phyloP scores from a whole-genome alignment of 208 protist species.

The Wallacemonas sp. region DNA sequence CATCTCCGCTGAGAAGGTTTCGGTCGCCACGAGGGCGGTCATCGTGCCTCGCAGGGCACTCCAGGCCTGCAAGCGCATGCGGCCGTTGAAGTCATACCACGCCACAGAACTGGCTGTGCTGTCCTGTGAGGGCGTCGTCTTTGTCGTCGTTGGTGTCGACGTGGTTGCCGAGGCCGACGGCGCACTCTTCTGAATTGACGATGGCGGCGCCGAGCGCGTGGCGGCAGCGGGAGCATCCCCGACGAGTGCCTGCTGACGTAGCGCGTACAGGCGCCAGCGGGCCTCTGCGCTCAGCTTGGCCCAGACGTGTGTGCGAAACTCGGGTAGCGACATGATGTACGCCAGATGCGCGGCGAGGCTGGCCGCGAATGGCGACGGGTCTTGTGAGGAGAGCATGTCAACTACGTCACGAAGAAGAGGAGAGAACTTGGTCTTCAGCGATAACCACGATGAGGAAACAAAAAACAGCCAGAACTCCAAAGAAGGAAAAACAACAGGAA shows the following conservation, averaged over 20 bases:
- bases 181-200: no score
- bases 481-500: slow-evolving; percentile 8
- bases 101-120: slow-evolving; percentile 5
- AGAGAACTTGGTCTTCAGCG: not conserved
- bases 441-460: slow-evolving; percentile 23
- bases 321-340: slow-evolving; percentile 40
- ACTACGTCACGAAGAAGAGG: slow-evolving; percentile 18
- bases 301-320: slow-evolving; percentile 37
- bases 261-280: slow-evolving; percentile 56
- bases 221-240: slow-evolving; percentile 70
- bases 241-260: slow-evolving; percentile 68
- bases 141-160: not conserved
- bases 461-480: slow-evolving; percentile 13
- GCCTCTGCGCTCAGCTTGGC: slow-evolving; percentile 35
- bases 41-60: slow-evolving; percentile 56
- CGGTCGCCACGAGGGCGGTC: slow-evolving; percentile 55
- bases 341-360: slow-evolving; percentile 32
- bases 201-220: no score
- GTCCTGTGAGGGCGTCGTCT: not conserved
- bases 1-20: slow-evolving; percentile 74
- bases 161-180: not conserved
- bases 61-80: slow-evolving; percentile 48
- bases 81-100: slow-evolving; percentile 71
- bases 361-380: not conserved
- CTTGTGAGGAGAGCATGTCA: slow-evolving; percentile 10